Base-by-base conservation (phyloP, 192 early-diverging fungal species). In the Chytriomyces sp. region DNA sequence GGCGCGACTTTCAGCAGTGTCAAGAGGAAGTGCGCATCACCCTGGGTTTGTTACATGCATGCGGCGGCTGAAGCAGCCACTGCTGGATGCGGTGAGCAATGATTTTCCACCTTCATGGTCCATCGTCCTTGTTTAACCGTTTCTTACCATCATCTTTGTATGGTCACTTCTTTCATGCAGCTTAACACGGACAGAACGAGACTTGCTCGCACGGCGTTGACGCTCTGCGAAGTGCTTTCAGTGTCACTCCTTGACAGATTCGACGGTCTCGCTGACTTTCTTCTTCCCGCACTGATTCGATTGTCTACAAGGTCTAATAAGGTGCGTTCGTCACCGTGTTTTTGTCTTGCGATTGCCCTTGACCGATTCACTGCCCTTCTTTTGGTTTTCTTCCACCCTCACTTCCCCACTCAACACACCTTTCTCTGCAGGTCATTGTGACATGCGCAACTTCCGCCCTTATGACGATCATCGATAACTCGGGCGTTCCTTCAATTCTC, bases 291-390 rank as follows among this genome's bases (percentile, higher is more conserved):
- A 0, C 75, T 91, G 0, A 72, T 95, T 65, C 88, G 88, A 63
- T 83, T 92, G 20, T 92, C 90, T 76, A 85, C 83, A 9, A 89
- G 92, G 18, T 87, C 92, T n/a, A 95, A 93, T 84, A 92, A 91
- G 74, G 28, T 35, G 28, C 28, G 28, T 35, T 35, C 28, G 28
- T 35, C 28, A 35, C 28, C 28, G 28, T 35, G 28, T 35, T 35
- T 35, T 35, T 35, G 28, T 35, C 28, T 35, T 2, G 28, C 28
- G 28, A 35, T 35, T 35, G 28, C 28, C 28, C 28, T 35, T 35
- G 28, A 35, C 28, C 28, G 2, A 35, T 35, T 35, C 28, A 35
- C 2, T 35, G 28, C 28, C 28, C 28, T 35, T 35, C 28, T 35
- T 35, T 35, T 35, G 28, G 28, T 35, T 35, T 35, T 35, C 28